These are phyloP conservation scores for Lecanoromycetidae sp. DNA, from an alignment of 2,329 filamentous ascomycete species.

Conservation along the genomic window DNA sequence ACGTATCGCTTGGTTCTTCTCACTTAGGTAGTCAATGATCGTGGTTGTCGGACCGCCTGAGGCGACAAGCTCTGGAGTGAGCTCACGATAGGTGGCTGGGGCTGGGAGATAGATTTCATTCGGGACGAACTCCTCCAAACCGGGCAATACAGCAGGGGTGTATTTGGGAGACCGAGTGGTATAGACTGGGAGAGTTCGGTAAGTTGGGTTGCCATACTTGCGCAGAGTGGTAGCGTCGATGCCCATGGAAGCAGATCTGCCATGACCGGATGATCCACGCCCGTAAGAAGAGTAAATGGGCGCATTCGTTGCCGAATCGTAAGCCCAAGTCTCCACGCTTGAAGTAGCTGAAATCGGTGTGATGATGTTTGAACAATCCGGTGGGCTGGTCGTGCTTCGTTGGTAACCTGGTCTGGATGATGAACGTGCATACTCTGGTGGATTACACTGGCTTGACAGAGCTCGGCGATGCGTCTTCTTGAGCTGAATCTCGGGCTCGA, in stretches of 20 bases:
- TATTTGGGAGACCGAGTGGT: slow-evolving; percentile 32
- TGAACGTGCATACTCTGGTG: slow-evolving; percentile 24
- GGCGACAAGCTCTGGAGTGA: slow-evolving; percentile 33
- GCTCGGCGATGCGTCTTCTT: slow-evolving; percentile 47
- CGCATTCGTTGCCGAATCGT: slow-evolving; percentile 45
- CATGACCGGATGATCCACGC: slow-evolving; percentile 31
- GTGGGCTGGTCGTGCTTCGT: slow-evolving; percentile 35
- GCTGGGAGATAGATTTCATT: slow-evolving; percentile 24
- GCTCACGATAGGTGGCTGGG: slow-evolving; percentile 16
- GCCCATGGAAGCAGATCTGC: slow-evolving; percentile 53
- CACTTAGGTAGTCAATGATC: slow-evolving; percentile 65
- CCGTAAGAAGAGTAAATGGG: slow-evolving; percentile 45
- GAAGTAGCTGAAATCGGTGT: slow-evolving; percentile 39
- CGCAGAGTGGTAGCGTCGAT: slow-evolving; percentile 55
- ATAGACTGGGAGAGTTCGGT: slow-evolving; percentile 58
- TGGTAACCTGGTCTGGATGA: slow-evolving; percentile 28
- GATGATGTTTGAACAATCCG: slow-evolving; percentile 32
- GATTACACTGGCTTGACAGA: slow-evolving; percentile 41
- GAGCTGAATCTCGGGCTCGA: slow-evolving; percentile 42
- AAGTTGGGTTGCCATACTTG: slow-evolving; percentile 73
- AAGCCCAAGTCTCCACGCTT: slow-evolving; percentile 27
- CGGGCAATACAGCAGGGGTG: slow-evolving; percentile 30
- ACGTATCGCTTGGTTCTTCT: slow-evolving; percentile 67
- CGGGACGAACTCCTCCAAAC: slow-evolving; percentile 30
- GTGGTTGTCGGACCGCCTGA: slow-evolving; percentile 43